Base-by-base conservation (phyloP, 805 yeast genomes). In the Jamesozyma piceae region DNA sequence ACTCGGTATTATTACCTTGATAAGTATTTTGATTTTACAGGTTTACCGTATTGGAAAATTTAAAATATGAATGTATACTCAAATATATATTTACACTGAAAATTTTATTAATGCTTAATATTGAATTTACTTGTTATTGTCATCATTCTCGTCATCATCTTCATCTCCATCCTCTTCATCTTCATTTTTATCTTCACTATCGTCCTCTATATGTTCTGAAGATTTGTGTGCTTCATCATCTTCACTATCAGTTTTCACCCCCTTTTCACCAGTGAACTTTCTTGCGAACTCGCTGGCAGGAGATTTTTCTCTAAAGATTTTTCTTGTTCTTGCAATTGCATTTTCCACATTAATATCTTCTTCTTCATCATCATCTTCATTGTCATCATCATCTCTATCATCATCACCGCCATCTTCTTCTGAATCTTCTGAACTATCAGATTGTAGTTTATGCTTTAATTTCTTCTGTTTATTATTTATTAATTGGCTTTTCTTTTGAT, bases 391-490 rank as follows among this genome's bases (percentile, higher is more conserved):
- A 18, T 35, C 33, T 17, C 21, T 18, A 29, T 19, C 33, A 15
- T 18, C 17, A 26, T 20, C 13, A 22, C 34, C 21, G 27, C 27
- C 19, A 38, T 35, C 19, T 19, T 20, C 22, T 8, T 37, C 43
- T 29, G 15, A 18, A 6, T 17, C n/a, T 19, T 29, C 31, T 4
- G 34, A 27, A 24, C 31, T 26, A 24, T 35, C 40, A 14, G 17
- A 14, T 22, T 24, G n/a, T 26, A 35, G 43, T 9, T 37, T 37
- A 22, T 34, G 82, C 78, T 62, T 88, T 80, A 10, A 48, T 60
- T 43, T 79, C 78, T 2, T 39, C 8, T 14, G 15, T 19, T 32
- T 27, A 24, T n/a, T 33, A 24, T 11, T 24, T 24, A 14, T 24
- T 11, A n/a, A 21, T 5, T 27, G n/a, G 28, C 28, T 11, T 24